Evolutionary conservation across 345 rosid genomes (phyloP).

Genomic region (Ceriops zippeliana): DNA sequence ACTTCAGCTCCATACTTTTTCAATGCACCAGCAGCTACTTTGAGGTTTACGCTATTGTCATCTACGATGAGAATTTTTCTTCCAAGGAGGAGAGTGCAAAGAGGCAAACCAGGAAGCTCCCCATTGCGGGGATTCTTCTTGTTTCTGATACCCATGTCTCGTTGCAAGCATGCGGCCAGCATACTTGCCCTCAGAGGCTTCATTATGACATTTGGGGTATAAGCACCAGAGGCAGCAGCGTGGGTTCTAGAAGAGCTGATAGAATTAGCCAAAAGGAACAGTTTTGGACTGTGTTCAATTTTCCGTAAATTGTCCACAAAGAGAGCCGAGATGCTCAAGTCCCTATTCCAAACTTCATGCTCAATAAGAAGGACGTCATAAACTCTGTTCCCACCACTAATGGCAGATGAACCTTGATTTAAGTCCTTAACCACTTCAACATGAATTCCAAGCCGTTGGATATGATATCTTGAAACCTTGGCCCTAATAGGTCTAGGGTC

Average conservation of each 20-base stretch:
- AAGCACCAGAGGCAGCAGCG: constrained; percentile 23
- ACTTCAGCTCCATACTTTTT: constrained; percentile 94
- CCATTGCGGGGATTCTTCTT: constrained; percentile 53
- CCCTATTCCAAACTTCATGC: constrained; percentile 78
- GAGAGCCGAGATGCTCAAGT: constrained; percentile 35
- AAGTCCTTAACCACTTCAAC: constrained; percentile 57
- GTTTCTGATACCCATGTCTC: constrained; percentile 66
- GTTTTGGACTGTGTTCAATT: constrained; percentile 37
- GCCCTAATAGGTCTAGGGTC: constrained; percentile 72
- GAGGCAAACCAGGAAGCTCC: constrained; percentile 52
- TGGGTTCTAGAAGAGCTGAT: constrained; percentile 31
- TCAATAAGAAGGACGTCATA: constrained; percentile 66
- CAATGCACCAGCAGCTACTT: constrained; percentile 89
- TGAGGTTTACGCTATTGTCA: constrained; percentile 81
- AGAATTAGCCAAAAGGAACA: constrained; percentile 63
- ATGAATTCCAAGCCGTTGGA: constrained; percentile 69
- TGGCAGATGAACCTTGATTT: constrained; percentile 39
- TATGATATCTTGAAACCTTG: constrained; percentile 70
- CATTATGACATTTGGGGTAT: constrained; percentile 47
- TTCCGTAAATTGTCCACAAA: constrained; percentile 40
- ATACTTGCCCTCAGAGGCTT: constrained; percentile 87
- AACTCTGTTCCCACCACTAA: constrained; percentile 29
- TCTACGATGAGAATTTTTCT: constrained; percentile 79
- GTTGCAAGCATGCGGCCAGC: constrained; percentile 74
- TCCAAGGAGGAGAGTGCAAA: constrained; percentile 65